Base-by-base conservation (phyloP, 1,284 basidiomycete genomes). In the Phellopilus nigrolimitatus region DNA sequence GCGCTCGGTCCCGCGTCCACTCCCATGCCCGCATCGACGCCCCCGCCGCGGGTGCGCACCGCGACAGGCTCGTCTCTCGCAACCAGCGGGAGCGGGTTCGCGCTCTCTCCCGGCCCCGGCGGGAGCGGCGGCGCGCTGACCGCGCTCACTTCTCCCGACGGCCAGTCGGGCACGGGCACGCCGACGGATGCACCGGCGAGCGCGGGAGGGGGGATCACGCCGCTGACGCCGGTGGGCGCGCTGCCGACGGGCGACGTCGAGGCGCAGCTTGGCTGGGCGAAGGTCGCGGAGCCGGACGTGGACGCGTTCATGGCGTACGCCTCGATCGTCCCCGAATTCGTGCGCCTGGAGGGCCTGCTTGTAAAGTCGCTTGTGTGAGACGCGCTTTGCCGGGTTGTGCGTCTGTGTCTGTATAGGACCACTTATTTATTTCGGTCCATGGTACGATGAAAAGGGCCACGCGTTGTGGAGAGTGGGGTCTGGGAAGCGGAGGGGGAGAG, bases 281-380 rank as follows among this genome's bases (percentile, higher is more conserved):
- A 88, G 66, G 84, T 91, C 5, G 87, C 88, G 0, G 88, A 91
- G 56, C 78, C 86, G 17, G 88, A 91, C 62, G 69, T 81, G 49
- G 88, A 90, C 65, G 81, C 88, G 55, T 91, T 88, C 68, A 78
- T 88, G 78, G 78, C 82, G 1, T 91, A 91, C 64, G 87, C 88
- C 9, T 78, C 84, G 30, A 84, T 90, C 61, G 84, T 90, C n/a
- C 84, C 87, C 12, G 88, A 91, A 68, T 90, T 79, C 64, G 82
- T 78, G 66, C 70, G 88, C 41, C 67, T 91, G 58, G 88, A 90
- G 66, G 75, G 78, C 9, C 79, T 90, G 76, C 65, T 90, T 40
- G 75, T 83, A 59, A 88, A 86, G 66, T 70, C 70, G 12, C 68
- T 79, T 46, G 77, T 79, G n/a, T 78, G 61, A 70, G 34, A 17